Percentiles rank a stretch among this genome's conserved stretches.
Evolutionary conservation across 1,284 basidiomycete genomes (phyloP).

Genomic region (Hemileia vastatrix): DNA sequence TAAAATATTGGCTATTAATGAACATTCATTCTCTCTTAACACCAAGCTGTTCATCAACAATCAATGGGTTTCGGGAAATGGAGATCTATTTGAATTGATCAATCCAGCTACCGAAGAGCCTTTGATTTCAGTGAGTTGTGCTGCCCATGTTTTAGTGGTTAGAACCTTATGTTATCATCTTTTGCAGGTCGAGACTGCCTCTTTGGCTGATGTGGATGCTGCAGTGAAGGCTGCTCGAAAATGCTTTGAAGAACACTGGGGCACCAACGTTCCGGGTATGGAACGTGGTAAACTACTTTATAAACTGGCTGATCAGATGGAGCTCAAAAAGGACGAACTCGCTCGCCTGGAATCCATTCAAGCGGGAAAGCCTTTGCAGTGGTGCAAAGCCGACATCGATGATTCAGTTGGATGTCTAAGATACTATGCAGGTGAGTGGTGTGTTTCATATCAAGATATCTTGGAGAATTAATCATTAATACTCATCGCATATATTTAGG

Average conservation of each 20-base stretch:
- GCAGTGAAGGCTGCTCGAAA: not conserved
- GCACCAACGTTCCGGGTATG: not conserved
- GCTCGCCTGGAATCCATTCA: not conserved
- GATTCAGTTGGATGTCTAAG: not conserved
- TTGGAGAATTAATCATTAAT: not conserved
- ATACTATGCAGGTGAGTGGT: slow-evolving; percentile 4
- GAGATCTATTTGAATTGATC: not conserved
- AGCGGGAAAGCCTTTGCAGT: not conserved
- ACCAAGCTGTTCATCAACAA: not conserved
- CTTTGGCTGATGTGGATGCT: not conserved
- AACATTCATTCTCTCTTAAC: not conserved
- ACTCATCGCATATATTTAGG: not conserved
- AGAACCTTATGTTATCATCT: not conserved
- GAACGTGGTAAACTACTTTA: slow-evolving; percentile 3
- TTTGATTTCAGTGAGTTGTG: not conserved
- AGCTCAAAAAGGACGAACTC: not conserved
- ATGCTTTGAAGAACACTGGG: not conserved
- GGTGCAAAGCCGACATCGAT: slow-evolving; percentile 2
- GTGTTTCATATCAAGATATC: not conserved
- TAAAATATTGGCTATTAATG: too few species aligned
- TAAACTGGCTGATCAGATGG: slow-evolving; percentile 4
- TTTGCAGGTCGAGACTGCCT: not conserved
- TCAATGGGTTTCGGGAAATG: not conserved
- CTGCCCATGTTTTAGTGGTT: not conserved
- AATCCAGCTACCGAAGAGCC: not conserved